Base-by-base conservation (phyloP, 176 grass and related monocot species). In the Typha latifolia region DNA sequence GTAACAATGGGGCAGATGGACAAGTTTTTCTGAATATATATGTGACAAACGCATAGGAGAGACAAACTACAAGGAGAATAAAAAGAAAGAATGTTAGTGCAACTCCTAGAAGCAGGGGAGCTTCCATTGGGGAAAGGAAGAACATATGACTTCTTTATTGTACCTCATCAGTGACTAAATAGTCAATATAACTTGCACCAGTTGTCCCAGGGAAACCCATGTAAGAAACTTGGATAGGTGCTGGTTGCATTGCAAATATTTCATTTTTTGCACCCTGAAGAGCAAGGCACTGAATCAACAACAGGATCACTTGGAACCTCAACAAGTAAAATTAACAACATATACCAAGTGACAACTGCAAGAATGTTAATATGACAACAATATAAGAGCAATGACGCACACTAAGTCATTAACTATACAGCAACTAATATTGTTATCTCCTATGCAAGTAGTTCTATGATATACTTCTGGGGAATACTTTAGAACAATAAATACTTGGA, bases 121-220 rank as follows among this genome's bases (percentile, higher is more conserved):
- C 5, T 43, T 43, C 19, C 21, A 51, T 5, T 74, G 20, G n/a
- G 15, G 32, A 73, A 19, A 78, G 73, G 74, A 67, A 61, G 53
- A 50, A 80, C 27, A 32, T 10, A 66, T 12, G 77, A 72, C 21
- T 14, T 49, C 15, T 12, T 74, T 32, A 8, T 47, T 72, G 66
- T 14, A 94, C 90, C 85, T 94, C 90, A 73, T 94, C 90, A 23
- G 90, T 89, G n/a, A 94, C 85, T 27, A 94, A 74, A 75, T 94
- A 94, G 27, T 94, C 85, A 67, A 94, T 94, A 55, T 89, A 94
- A 51, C 66, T 61, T 72, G 90, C 90, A 79, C 90, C 90, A 6
- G 85, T 94, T 49, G 90, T 94, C 51, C 90, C 90, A 0, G 90
- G 90, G 49, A 94, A 94, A 10, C 90, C 90, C 90, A 94, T 94